Evolutionary conservation across 768 basidiomycete genomes (phyloP).

Genomic region (Suillus lakei): DNA sequence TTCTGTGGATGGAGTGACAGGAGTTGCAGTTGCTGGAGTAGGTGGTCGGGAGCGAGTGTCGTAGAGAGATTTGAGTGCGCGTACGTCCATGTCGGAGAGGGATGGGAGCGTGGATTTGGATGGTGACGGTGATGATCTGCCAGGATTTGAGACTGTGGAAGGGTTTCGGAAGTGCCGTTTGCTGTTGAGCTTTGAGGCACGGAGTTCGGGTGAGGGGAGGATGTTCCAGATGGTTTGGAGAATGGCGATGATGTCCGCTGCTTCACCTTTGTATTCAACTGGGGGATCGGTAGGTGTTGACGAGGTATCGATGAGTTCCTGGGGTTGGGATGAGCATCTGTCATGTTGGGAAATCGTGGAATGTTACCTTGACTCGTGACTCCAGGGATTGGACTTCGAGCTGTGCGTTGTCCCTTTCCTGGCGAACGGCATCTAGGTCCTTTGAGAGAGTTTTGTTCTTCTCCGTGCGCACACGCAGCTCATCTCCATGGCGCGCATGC

Average conservation of each 20-base stretch:
- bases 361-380: conserved; percentile 42
- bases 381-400: conserved; percentile 45
- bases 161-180: conserved; percentile 53
- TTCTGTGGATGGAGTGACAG: conserved; percentile 19
- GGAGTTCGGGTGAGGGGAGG: conserved; percentile 84
- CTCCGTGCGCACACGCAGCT: conserved; percentile 49
- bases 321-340: conserved; percentile 17
- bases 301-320: conserved; percentile 24
- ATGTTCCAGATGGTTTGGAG: conserved; percentile 80
- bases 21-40: conserved; percentile 21
- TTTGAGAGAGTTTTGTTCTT: conserved; percentile 50
- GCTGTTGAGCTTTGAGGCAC: conserved; percentile 63
- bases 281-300: conserved; percentile 31
- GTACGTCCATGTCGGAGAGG: conserved; percentile 80
- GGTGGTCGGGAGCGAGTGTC: conserved; percentile 41
- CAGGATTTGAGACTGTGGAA: conserved; percentile 45
- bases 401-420: conserved; percentile 55
- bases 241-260: conserved; percentile 59
- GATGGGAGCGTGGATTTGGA: conserved; percentile 37
- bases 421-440: conserved; percentile 59
- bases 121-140: conserved; percentile 20
- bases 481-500: conserved; percentile 53
- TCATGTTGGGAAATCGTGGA: not conserved
- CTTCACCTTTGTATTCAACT: conserved; percentile 45
- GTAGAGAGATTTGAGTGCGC: conserved; percentile 83